Conservation (phyloP, 371 early-diverging fungal species). For the Pancytospora philotis region DNA sequence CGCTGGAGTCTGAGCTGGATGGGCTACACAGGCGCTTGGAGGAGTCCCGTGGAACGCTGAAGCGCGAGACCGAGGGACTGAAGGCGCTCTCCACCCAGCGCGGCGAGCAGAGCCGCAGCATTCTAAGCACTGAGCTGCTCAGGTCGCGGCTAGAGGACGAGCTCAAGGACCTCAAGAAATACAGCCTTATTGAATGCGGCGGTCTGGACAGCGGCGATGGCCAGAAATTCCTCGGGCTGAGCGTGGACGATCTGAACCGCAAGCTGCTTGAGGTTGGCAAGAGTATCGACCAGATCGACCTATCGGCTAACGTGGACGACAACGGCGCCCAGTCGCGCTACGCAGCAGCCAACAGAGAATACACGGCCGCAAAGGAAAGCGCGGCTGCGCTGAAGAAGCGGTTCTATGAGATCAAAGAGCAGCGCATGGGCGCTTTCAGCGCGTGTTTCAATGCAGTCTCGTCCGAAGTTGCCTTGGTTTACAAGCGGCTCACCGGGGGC, state of each 20-base stretch:
- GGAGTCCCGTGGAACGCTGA: slow-evolving; percentile 5
- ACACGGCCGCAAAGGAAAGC: slow-evolving; percentile 35
- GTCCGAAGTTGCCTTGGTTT: slow-evolving; percentile 74
- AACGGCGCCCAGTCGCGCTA: slow-evolving; percentile 3
- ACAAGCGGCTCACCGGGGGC: slow-evolving; percentile 75
- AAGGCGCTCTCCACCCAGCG: neutral
- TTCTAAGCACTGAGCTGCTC: slow-evolving; percentile 2
- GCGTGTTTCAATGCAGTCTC: slow-evolving; percentile 77
- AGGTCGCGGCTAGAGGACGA: slow-evolving; percentile 37
- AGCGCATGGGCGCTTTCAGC: slow-evolving; percentile 69
- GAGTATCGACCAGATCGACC: neutral
- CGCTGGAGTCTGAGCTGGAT: slow-evolving; percentile 68
- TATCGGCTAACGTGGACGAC: neutral
- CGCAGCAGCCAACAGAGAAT: slow-evolving; percentile 24
- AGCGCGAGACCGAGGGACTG: slow-evolving; percentile 4
- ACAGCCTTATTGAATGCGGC: too few species aligned
- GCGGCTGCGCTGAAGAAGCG: slow-evolving; percentile 60
- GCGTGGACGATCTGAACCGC: neutral
- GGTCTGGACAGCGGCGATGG: too few species aligned
- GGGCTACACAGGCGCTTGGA: slow-evolving; percentile 9
- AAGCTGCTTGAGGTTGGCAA: slow-evolving; percentile 64
- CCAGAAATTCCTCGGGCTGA: too few species aligned
- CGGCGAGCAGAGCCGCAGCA: slow-evolving; percentile 17
- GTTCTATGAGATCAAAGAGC: slow-evolving; percentile 69
- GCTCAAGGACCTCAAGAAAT: slow-evolving; percentile 27